phyloP scores from a whole-genome alignment of 345 rosid species.

The Moringa oleifera region DNA sequence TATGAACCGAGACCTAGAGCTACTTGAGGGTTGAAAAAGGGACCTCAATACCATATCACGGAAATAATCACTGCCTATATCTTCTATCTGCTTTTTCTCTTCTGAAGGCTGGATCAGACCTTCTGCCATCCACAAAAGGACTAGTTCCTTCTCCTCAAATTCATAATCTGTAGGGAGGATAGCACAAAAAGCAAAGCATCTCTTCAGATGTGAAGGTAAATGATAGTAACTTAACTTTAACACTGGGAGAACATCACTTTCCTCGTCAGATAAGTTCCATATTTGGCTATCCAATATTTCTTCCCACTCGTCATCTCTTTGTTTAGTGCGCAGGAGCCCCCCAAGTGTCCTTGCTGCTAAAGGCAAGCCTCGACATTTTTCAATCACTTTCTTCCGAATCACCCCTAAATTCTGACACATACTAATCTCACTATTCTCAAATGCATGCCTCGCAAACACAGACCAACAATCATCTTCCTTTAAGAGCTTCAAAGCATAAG shows the following conservation, averaged over 20 bases:
- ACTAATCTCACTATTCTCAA: not conserved
- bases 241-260: not conserved
- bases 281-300: slow-evolving; percentile 8
- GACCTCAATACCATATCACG: slow-evolving; percentile 5
- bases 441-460: slow-evolving; percentile 17
- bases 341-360: slow-evolving; percentile 20
- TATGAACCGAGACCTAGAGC: slow-evolving; percentile 1
- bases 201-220: slow-evolving; percentile 21
- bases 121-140: slow-evolving; percentile 30
- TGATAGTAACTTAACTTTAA: slow-evolving; percentile 19
- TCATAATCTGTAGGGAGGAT: slow-evolving; percentile 15
- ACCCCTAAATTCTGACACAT: not conserved
- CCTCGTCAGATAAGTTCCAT: not conserved
- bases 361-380: slow-evolving; percentile 14
- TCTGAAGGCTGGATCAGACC: slow-evolving; percentile 7
- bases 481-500: not conserved
- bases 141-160: slow-evolving; percentile 7
- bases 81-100: slow-evolving; percentile 3
- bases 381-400: slow-evolving; percentile 12
- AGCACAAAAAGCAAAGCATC: slow-evolving; percentile 22
- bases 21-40: slow-evolving; percentile 10
- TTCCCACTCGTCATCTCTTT: slow-evolving; percentile 2
- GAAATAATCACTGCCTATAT: slow-evolving; percentile 5
- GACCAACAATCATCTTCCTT: slow-evolving; percentile 11
- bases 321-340: not conserved